Base-by-base conservation (phyloP, 2,329 filamentous ascomycete genomes). In the Trichoderma breve region DNA sequence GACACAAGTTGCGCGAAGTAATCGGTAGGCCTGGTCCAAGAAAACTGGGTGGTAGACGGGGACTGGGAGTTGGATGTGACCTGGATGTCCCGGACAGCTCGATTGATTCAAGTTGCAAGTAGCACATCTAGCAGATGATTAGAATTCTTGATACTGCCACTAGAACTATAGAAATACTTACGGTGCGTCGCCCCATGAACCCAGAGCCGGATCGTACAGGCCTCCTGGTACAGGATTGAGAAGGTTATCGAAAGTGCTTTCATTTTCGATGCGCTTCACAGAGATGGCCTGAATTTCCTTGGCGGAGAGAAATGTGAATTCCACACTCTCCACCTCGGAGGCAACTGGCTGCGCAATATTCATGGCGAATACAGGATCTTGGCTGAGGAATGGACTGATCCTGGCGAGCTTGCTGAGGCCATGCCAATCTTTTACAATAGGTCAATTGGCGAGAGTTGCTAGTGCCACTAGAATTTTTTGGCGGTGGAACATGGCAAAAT, bases 1-100 rank as follows among this genome's bases (percentile, higher is more conserved):
- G 73, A 92, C 88, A 81, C 96, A 99, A 81, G 95, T 92, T 69
- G 93, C 92, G 76, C 94, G 91, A 24, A 99, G 87, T 60, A 99
- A 86, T 58, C 93, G 91, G 74, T 97, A 89, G 67, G 95, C 88
- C 81, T 98, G 95, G 79, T 98, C 95, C 86, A 99, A 92, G 79
- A 98, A 98, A 2, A 94, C 92, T n/a, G 95, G 93, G 81, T 99
- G 95, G 81, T 98, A 99, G 67, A 98, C 93, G 61, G 93, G 93
- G 14, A 95, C 92, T 15, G 96, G 95, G 14, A 99, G 90, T 77
- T 98, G 94, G 80, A 99, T 97, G 80, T 99, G 96, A 68, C 96
- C 97, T 73, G 92, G 89, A 84, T 99, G 97, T 71, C 97, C 97
- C 7, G 95, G 94, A 80, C 97, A 99, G 77, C 89, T 89, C 79